Evolutionary conservation across 495 filamentous ascomycete species (phyloP).

Genomic region (Hypomontagnella submonticulosa): DNA sequence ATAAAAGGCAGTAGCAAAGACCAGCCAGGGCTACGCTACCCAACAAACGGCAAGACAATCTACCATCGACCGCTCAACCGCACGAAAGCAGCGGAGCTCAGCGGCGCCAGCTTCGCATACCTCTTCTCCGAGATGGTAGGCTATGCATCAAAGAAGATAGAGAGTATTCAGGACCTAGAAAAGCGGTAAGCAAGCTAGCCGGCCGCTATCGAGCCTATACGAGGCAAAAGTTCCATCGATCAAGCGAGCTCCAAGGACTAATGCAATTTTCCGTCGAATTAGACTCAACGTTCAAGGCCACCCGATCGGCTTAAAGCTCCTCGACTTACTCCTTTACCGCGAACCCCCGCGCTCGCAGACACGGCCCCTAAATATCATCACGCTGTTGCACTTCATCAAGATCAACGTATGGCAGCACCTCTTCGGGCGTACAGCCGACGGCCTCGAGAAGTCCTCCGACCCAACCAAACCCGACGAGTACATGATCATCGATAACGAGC

Average conservation of each 20-base stretch:
- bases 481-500: conserved; percentile 98
- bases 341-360: conserved; percentile 72
- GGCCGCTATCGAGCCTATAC: not conserved
- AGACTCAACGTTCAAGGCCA: conserved; percentile 96
- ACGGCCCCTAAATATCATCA: conserved; percentile 87
- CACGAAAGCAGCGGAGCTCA: conserved; percentile 84
- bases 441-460: conserved; percentile 87
- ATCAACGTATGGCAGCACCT: conserved; percentile 90
- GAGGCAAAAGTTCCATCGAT: not conserved
- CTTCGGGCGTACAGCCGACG: conserved; percentile 88
- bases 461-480: conserved; percentile 88
- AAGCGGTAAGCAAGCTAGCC: conserved; percentile 70
- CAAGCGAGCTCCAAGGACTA: not conserved
- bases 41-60: conserved; percentile 96
- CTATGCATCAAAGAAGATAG: conserved; percentile 91
- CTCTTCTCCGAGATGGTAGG: conserved; percentile 96
- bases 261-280: conserved; percentile 11
- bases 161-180: conserved; percentile 92
- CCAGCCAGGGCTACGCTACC: conserved; percentile 82
- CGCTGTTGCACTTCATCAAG: conserved; percentile 94
- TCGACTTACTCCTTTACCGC: conserved; percentile 92
- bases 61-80: conserved; percentile 96
- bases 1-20: conserved; percentile 53
- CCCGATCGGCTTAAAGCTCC: conserved; percentile 90
- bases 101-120: conserved; percentile 92